Evolutionary conservation across 768 basidiomycete genomes (phyloP).

Genomic region (Amylocystis lapponica): DNA sequence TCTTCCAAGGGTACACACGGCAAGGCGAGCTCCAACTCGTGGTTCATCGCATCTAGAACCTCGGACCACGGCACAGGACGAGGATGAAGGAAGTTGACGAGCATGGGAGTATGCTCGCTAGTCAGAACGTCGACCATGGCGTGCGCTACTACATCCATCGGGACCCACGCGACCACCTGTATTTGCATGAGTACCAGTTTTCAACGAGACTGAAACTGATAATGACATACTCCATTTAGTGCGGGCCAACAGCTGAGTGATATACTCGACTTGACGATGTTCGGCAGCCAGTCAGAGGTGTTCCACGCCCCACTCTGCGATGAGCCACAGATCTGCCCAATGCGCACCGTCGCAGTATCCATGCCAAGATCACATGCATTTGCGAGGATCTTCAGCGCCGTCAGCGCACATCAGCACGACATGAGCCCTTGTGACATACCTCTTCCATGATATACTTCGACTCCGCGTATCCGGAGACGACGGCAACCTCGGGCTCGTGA

Average conservation of each 20-base stretch:
- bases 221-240: background rate
- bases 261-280: conserved; percentile 22
- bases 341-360: conserved; percentile 30
- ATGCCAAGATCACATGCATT: conserved; percentile 26
- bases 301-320: conserved; percentile 40
- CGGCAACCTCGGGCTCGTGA: conserved; percentile 1
- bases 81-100: conserved; percentile 22
- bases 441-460: conserved; percentile 35
- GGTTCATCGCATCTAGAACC: conserved; percentile 7
- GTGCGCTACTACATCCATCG: conserved; percentile 10
- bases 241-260: background rate
- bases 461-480: conserved; percentile 31
- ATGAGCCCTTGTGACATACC: too few relatives aligned
- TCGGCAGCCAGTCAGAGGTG: conserved; percentile 38
- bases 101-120: background rate
- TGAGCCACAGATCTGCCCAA: conserved; percentile 39
- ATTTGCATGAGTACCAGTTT: background rate
- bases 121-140: conserved; percentile 8
- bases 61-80: conserved; percentile 18
- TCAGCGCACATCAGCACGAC: too few relatives aligned
- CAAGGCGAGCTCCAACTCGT: background rate
- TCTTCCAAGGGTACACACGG: background rate
- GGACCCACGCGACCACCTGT: conserved; percentile 12
- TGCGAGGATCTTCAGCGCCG: too few relatives aligned
- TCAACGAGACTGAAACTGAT: background rate